These are phyloP conservation scores for Camelina hispida DNA, from an alignment of 345 rosid species.

Conservation along the genomic window DNA sequence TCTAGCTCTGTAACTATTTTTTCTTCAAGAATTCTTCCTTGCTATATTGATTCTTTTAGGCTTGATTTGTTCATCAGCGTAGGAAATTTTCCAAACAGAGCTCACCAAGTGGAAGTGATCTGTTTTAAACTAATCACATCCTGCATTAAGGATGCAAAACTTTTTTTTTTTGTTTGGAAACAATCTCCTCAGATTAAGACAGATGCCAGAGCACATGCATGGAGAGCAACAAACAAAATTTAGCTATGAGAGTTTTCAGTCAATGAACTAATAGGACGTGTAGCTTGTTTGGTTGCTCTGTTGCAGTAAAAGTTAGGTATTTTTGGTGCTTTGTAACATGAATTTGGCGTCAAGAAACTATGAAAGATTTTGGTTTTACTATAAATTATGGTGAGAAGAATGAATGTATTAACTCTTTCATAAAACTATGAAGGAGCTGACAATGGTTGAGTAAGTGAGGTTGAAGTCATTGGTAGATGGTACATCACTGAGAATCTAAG, in stretches of 20 bases:
- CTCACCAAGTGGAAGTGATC: constrained; percentile 14
- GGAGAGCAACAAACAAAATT: constrained; percentile 14
- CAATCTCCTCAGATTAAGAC: constrained; percentile 11
- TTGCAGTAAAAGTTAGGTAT: constrained; percentile 25
- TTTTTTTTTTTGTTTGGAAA: neutral
- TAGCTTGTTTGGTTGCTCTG: constrained; percentile 19
- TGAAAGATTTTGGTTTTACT: neutral
- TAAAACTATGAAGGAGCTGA: neutral
- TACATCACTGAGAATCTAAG: neutral
- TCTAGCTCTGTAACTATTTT: neutral
- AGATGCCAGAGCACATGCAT: constrained; percentile 31
- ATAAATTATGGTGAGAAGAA: constrained; percentile 6
- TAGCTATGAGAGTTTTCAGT: constrained; percentile 28
- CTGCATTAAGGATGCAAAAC: neutral
- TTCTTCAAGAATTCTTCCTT: neutral
- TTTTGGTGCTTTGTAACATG: constrained; percentile 1
- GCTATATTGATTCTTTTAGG: neutral
- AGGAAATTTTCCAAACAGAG: neutral
- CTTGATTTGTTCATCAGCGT: constrained; percentile 6
- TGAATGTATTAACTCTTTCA: neutral
- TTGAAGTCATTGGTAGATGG: neutral
- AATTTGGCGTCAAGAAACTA: neutral
- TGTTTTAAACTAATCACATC: neutral
- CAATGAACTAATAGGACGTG: neutral
- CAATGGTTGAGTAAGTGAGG: neutral